Evolutionary conservation across 2,329 filamentous ascomycete genomes (phyloP).

Genomic region (Claviceps monticola): DNA sequence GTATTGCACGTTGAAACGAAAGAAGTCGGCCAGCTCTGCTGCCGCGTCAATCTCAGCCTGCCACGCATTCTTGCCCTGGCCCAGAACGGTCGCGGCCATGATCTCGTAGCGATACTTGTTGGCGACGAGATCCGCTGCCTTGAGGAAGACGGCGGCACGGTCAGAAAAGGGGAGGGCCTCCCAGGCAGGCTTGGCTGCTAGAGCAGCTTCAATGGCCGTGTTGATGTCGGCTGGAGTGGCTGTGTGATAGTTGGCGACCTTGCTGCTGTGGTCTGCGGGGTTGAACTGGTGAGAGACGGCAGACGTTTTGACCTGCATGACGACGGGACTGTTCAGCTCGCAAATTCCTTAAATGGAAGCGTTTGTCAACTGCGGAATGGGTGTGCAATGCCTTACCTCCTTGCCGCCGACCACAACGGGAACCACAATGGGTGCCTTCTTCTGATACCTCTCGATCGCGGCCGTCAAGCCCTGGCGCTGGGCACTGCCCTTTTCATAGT

Average conservation of each 20-base stretch:
- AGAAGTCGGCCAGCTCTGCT: slow-evolving; percentile 82
- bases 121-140: slow-evolving; percentile 81
- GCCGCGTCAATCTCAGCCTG: slow-evolving; percentile 97
- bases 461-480: slow-evolving; percentile 65
- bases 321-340: not conserved
- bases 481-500: slow-evolving; percentile 71
- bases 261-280: slow-evolving; percentile 63
- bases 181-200: slow-evolving; percentile 79
- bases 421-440: slow-evolving; percentile 58
- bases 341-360: not conserved
- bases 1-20: slow-evolving; percentile 89
- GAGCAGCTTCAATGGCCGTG: slow-evolving; percentile 67
- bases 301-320: slow-evolving; percentile 48
- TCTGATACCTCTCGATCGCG: slow-evolving; percentile 57
- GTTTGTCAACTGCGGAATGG: not conserved
- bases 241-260: slow-evolving; percentile 73
- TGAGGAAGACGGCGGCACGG: slow-evolving; percentile 84
- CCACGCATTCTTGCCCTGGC: slow-evolving; percentile 97
- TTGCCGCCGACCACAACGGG: slow-evolving; percentile 76
- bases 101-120: slow-evolving; percentile 94
- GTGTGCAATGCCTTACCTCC: slow-evolving; percentile 37
- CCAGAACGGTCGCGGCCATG: slow-evolving; percentile 91
- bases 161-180: slow-evolving; percentile 78
- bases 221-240: slow-evolving; percentile 65
- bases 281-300: slow-evolving; percentile 60